A percentile compares a stretch with the other conserved stretches of the same genome.
phyloP scores from a whole-genome alignment of 2,329 filamentous ascomycete genomes.

The Cordyceps militaris region DNA sequence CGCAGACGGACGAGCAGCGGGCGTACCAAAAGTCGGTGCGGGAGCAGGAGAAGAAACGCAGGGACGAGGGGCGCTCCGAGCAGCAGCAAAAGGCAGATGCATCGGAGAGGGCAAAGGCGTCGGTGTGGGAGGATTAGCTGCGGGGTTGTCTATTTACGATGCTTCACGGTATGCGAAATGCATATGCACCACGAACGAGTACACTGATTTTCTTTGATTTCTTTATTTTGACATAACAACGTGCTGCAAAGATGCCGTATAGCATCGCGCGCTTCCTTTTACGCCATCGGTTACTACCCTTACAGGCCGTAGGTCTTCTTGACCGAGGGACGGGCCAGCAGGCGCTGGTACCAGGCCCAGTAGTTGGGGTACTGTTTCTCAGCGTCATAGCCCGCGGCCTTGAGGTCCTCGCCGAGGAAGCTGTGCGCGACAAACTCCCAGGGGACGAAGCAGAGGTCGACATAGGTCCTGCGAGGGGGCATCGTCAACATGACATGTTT shows the following conservation, averaged over 20 bases:
- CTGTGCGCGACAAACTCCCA: conserved; percentile 21
- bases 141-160: background rate
- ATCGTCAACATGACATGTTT: background rate
- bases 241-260: background rate
- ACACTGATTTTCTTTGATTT: background rate
- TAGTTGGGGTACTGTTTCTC: conserved; percentile 30
- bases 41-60: conserved; percentile 74
- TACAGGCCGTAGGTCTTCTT: conserved; percentile 20
- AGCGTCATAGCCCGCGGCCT: conserved; percentile 18
- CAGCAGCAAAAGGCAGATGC: conserved; percentile 54
- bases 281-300: background rate
- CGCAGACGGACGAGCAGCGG: conserved; percentile 78
- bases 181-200: background rate
- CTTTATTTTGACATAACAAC: background rate
- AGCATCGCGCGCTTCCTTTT: background rate
- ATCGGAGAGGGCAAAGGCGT: conserved; percentile 68
- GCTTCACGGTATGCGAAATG: background rate
- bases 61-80: conserved; percentile 64
- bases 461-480: conserved; percentile 27
- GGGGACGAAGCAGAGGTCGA: conserved; percentile 27
- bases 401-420: conserved; percentile 17
- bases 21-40: conserved; percentile 77
- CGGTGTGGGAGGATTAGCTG: conserved; percentile 73
- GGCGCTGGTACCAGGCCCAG: conserved; percentile 27
- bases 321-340: conserved; percentile 25